Base-by-base conservation (phyloP, 2,329 filamentous ascomycete species). In the Phaeosphaeriaceae sp. region DNA sequence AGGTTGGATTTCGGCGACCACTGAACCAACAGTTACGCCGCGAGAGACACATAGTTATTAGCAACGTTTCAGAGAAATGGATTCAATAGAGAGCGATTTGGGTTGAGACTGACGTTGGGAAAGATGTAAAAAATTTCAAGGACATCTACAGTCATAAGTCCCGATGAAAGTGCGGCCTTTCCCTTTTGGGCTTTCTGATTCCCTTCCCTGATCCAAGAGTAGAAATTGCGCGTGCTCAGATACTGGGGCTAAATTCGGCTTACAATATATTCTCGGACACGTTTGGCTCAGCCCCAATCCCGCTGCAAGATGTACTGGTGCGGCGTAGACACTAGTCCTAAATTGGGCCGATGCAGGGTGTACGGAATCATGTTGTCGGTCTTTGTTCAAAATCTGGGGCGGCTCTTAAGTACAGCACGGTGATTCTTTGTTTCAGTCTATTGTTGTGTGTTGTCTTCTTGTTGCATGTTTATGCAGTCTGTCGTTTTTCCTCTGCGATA, bases 221-320 rank as follows among this genome's bases (percentile, higher is more conserved):
- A 40, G 51, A 53, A 43, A 35, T 54, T 51, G 45, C 44, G 46
- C 50, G 45, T 46, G 35, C 41, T 47, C 34, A 45, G 30, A 20
- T 35, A 18, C 41, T n/a, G 41, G 51, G 42, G 51, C 67, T 71
- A 71, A 66, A 65, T 58, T 68, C 69, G 66, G 66, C 53, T 62
- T 51, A 61, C 52, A 50, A 12, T 32, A 29, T 61, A 60, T 66
- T 64, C 51, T 63, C 60, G 65, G 65, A 61, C 47, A 52, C 45
- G 58, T 55, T 43, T 48, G 56, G 61, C 67, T 70, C 58, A 67
- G 68, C 68, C 68, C 64, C 41, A 20, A 34, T 7, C 18, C 21
- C 32, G 41, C 32, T 18, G 41, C 29, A 36, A 20, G 16, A 5
- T 28, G 41, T 8, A 16, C 13, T 9, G 8, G 20, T 34, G 35